Percentiles rank a stretch among this genome's conserved stretches.
Conservation (phyloP, 768 basidiomycete species). For the Pleurotus cornucopiae region DNA sequence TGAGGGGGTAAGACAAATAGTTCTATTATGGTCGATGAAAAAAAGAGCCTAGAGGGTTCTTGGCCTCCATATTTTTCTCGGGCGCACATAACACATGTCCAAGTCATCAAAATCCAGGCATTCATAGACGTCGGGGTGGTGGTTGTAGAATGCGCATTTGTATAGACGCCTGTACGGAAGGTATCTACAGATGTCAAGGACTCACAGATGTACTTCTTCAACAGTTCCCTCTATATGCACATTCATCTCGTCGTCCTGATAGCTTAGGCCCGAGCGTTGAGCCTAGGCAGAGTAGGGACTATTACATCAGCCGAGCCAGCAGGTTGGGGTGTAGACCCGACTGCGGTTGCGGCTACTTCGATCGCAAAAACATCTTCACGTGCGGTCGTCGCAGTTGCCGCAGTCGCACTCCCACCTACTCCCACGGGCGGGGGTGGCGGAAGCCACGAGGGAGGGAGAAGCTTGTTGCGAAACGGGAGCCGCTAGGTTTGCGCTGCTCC, state of each 20-base stretch:
- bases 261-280: background rate
- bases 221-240: background rate
- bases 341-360: background rate
- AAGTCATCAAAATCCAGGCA: background rate
- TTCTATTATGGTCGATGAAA: too few relatives aligned
- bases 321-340: background rate
- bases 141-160: background rate
- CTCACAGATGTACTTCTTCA: background rate
- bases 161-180: background rate
- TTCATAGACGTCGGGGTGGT: background rate
- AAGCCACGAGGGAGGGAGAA: background rate
- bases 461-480: background rate
- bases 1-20: too few relatives aligned
- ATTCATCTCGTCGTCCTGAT: background rate
- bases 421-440: background rate
- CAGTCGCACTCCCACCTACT: too few relatives aligned
- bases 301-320: background rate
- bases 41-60: too few relatives aligned
- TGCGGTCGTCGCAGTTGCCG: background rate
- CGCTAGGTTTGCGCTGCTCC: background rate
- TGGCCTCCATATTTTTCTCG: too few relatives aligned
- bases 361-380: too few relatives aligned
- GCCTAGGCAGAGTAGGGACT: background rate
- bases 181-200: background rate
- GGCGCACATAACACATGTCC: too few relatives aligned